Percentiles rank a stretch among this genome's conserved stretches.
Conservation (phyloP, 768 basidiomycete species). For the Russula ochroleuca region DNA sequence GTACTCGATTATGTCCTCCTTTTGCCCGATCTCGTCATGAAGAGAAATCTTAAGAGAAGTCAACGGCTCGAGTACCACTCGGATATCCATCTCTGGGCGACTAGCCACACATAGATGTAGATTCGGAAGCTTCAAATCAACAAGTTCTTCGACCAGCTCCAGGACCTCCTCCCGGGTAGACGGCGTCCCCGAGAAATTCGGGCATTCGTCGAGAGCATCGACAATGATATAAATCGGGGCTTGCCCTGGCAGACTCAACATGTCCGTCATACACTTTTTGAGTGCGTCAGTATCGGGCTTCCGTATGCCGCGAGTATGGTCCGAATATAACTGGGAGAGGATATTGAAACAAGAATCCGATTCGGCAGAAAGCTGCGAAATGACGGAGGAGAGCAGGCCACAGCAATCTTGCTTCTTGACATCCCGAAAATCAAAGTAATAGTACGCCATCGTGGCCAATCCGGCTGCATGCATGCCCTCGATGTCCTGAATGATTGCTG, state of each 20-base stretch:
- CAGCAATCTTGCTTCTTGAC: background rate
- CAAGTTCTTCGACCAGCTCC: background rate
- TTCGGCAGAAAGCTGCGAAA: background rate
- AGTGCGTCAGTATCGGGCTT: background rate
- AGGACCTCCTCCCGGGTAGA: background rate
- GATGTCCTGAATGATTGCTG: background rate
- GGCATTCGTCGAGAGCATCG: background rate
- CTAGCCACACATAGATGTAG: background rate
- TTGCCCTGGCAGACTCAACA: background rate
- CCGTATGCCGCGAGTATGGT: background rate
- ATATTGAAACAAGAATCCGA: background rate
- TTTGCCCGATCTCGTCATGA: background rate
- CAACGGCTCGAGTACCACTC: background rate
- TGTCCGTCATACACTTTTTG: background rate
- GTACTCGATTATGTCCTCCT: background rate
- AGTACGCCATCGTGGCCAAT: background rate
- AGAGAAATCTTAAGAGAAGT: background rate
- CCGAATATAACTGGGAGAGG: background rate
- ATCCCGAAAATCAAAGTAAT: background rate
- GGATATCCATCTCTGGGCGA: background rate
- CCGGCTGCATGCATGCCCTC: background rate
- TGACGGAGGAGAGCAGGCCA: background rate
- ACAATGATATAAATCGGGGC: background rate
- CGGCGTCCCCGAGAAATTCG: background rate
- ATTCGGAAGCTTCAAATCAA: background rate